A percentile compares a stretch with the other conserved stretches of the same genome.
Evolutionary conservation across 2,329 filamentous ascomycete genomes (phyloP).

Genomic region (Ramichloridium luteum): DNA sequence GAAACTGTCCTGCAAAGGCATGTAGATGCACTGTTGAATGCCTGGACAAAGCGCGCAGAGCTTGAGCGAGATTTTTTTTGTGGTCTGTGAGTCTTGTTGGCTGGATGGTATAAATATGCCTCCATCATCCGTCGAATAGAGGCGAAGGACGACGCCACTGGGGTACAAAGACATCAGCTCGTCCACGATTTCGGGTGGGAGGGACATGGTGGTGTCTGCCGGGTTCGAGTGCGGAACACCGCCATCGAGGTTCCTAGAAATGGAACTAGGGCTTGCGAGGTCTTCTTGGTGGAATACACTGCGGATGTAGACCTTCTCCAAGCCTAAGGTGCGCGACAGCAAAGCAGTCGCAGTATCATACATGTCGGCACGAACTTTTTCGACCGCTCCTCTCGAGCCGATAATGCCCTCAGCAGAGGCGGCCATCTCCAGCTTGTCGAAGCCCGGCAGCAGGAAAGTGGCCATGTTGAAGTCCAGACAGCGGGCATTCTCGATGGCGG

Average conservation of each 20-base stretch:
- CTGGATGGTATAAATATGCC: not conserved
- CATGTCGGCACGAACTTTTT: not conserved
- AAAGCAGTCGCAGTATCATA: not conserved
- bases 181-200: not conserved
- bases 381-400: not conserved
- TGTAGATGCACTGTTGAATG: constrained; percentile 26
- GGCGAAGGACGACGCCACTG: not conserved
- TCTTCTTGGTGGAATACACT: not conserved
- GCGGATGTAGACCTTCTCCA: not conserved
- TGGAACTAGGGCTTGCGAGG: not conserved
- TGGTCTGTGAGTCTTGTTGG: not conserved
- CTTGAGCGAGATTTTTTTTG: not conserved
- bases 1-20: constrained; percentile 38
- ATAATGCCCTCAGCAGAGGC: not conserved
- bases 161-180: not conserved
- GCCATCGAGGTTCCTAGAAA: too few relatives aligned
- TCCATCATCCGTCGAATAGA: not conserved
- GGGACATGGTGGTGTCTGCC: not conserved
- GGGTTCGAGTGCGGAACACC: not conserved
- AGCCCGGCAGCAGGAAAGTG: not conserved
- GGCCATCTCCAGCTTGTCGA: not conserved
- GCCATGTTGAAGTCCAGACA: too few relatives aligned
- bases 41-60: not conserved
- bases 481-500: constrained; percentile 1
- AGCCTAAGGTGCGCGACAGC: not conserved